Percentiles rank a stretch among this genome's conserved stretches.
Evolutionary conservation across 23 red algal genomes (phyloP).

Genomic region (Pyropia haitanensis): DNA sequence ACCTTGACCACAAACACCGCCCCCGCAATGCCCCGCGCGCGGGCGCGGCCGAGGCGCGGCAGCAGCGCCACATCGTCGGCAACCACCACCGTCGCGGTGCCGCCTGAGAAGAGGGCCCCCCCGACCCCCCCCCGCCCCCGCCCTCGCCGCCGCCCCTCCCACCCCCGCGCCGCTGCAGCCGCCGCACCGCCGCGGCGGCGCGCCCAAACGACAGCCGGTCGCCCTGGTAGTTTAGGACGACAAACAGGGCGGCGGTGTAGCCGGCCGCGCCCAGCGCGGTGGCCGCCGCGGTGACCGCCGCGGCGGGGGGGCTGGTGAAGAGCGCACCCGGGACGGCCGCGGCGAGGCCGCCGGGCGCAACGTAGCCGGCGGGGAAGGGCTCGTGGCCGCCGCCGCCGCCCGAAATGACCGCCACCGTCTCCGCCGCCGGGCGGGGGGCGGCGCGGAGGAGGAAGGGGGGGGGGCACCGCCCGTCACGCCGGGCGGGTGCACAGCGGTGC

Average conservation of each 20-base stretch:
- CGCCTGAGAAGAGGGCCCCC: constrained; percentile 1
- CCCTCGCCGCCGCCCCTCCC: no score
- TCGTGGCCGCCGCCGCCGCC: constrained; percentile 72
- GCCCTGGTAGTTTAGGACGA: constrained; percentile 66
- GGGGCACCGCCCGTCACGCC: no score
- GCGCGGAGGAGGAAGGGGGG: no score
- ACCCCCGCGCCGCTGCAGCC: constrained; percentile 2
- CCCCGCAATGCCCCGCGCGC: constrained; percentile 49
- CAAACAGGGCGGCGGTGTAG: constrained; percentile 39
- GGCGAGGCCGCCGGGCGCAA: constrained; percentile 43
- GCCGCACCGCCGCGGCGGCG: constrained; percentile 11
- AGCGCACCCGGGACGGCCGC: constrained; percentile 52
- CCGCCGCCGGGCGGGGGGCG: no score
- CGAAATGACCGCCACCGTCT: constrained; percentile 38
- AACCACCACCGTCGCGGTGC: neutral
- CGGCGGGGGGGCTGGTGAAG: constrained; percentile 32
- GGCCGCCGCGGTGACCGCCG: constrained; percentile 27
- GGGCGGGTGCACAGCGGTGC: no score
- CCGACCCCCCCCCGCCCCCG: no score
- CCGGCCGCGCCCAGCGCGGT: constrained; percentile 13
- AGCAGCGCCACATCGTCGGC: constrained; percentile 52
- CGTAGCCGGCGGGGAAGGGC: constrained; percentile 56
- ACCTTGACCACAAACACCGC: constrained; percentile 62
- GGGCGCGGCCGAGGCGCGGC: constrained; percentile 1
- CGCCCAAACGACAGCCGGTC: constrained; percentile 52